These are phyloP conservation scores for Urostyla sp. DNA, from an alignment of 73 alveolate species.

Conservation along the genomic window DNA sequence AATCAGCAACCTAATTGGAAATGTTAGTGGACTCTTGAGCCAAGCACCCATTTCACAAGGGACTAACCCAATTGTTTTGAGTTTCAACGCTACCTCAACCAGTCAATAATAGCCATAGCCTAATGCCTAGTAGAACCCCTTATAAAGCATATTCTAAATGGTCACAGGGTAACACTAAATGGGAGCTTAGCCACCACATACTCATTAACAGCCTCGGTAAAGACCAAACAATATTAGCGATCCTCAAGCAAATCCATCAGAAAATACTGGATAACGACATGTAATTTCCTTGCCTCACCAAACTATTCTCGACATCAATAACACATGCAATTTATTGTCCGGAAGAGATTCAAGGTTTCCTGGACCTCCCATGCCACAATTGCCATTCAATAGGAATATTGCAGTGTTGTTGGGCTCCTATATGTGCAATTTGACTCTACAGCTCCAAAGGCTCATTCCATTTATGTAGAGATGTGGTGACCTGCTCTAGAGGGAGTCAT, in stretches of 20 bases:
- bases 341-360: conserved; percentile 58
- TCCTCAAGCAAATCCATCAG: background rate
- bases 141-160: background rate
- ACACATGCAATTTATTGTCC: conserved; percentile 45
- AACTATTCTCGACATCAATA: conserved; percentile 14
- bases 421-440: conserved; percentile 15
- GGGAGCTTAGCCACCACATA: background rate
- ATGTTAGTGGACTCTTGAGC: conserved; percentile 13
- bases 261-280: background rate
- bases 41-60: too few species aligned
- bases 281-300: conserved; percentile 52
- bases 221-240: too few species aligned
- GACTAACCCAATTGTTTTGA: too few species aligned
- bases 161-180: background rate
- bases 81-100: too few species aligned
- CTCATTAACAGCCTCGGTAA: too few species aligned
- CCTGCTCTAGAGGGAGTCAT: conserved; percentile 59
- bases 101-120: too few species aligned
- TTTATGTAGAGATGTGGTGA: conserved; percentile 61
- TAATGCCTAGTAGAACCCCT: too few species aligned
- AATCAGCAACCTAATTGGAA: conserved; percentile 31
- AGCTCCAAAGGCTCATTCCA: conserved; percentile 35
- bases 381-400: conserved; percentile 43
- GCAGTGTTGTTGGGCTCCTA: conserved; percentile 44
- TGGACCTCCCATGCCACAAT: conserved; percentile 67